Conservation (phyloP, 1,284 basidiomycete genomes). For the Leccinum huronense region DNA sequence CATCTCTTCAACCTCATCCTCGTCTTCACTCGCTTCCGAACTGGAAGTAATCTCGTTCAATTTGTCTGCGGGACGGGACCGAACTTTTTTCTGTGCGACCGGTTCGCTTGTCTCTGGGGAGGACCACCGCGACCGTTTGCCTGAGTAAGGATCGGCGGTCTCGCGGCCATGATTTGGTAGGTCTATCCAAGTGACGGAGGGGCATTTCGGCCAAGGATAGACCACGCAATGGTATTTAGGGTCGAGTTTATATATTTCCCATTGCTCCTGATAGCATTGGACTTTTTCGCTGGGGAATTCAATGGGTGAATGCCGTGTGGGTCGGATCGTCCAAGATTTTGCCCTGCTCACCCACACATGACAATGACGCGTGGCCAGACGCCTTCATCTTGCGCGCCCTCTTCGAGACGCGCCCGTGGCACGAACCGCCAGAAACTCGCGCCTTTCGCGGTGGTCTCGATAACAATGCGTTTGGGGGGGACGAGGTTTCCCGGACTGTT, state of each 20-base stretch:
- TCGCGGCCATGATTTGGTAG: conserved; percentile 18
- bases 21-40: conserved; percentile 44
- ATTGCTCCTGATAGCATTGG: conserved; percentile 66
- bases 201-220: conserved; percentile 42
- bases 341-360: conserved; percentile 60
- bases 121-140: conserved; percentile 35
- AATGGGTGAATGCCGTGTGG: conserved; percentile 14
- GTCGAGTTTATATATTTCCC: conserved; percentile 81
- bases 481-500: conserved; percentile 47
- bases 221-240: conserved; percentile 64
- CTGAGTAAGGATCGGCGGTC: conserved; percentile 17
- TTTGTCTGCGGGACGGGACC: conserved; percentile 18
- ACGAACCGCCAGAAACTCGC: conserved; percentile 69
- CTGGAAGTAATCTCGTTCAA: conserved; percentile 20
- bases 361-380: conserved; percentile 63
- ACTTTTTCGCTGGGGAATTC: conserved; percentile 43
- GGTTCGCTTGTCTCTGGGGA: conserved; percentile 22
- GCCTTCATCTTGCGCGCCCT: conserved; percentile 61
- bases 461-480: conserved; percentile 65
- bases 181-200: conserved; percentile 39
- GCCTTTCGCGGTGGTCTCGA: conserved; percentile 57
- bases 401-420: conserved; percentile 58
- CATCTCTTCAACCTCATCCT: conserved; percentile 57
- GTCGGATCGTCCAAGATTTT: conserved; percentile 6
- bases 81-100: conserved; percentile 29